These are phyloP conservation scores for Ottelia alismoides DNA, from an alignment of 106 monocot species.

Conservation along the genomic window DNA sequence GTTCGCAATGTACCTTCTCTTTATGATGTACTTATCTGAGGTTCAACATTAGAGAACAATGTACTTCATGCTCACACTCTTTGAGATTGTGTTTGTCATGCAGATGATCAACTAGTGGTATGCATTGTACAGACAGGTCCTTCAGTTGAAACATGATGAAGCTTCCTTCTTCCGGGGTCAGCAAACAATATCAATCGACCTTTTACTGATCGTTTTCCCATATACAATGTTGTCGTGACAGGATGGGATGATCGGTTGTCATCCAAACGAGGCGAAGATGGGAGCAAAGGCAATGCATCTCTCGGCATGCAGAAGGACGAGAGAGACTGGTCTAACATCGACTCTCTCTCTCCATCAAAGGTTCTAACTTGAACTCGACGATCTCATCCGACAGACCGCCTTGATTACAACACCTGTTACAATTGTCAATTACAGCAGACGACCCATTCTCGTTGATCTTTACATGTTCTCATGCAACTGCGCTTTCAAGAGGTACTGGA, in stretches of 20 bases:
- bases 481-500: too few relatives aligned
- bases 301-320: background rate
- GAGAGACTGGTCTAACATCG: too few relatives aligned
- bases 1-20: slow-evolving; percentile 29
- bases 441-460: too few relatives aligned
- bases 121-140: slow-evolving; percentile 60
- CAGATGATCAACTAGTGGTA: slow-evolving; percentile 75
- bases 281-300: background rate
- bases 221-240: slow-evolving; percentile 9
- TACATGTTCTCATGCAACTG: too few relatives aligned
- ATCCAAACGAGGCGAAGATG: slow-evolving; percentile 10
- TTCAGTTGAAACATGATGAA: slow-evolving; percentile 26
- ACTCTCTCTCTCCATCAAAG: too few relatives aligned
- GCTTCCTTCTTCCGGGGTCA: slow-evolving; percentile 37
- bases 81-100: slow-evolving; percentile 23
- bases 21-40: slow-evolving; percentile 27
- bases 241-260: slow-evolving; percentile 21
- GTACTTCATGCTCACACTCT: slow-evolving; percentile 40
- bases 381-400: too few relatives aligned
- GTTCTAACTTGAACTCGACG: too few relatives aligned
- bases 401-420: too few relatives aligned
- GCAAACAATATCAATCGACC: slow-evolving; percentile 30
- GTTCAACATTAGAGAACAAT: slow-evolving; percentile 25
- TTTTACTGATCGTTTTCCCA: slow-evolving; percentile 40
- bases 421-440: too few relatives aligned